phyloP scores from a whole-genome alignment of 2,329 filamentous ascomycete genomes.

The Fusarium tuaranense region DNA sequence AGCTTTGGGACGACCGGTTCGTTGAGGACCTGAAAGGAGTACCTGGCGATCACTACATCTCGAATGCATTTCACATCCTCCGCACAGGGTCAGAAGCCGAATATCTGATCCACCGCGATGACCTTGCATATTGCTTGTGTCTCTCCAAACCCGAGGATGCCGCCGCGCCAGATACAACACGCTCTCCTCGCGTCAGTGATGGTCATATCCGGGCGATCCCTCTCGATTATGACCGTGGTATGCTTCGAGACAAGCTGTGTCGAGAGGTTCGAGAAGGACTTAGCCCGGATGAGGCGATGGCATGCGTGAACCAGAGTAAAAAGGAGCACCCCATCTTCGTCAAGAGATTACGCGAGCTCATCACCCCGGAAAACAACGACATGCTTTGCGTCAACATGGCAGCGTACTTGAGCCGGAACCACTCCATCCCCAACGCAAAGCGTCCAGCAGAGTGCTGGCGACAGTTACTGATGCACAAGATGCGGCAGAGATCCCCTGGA shows the following conservation, averaged over 20 bases:
- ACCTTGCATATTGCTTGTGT: conserved; percentile 13
- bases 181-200: not conserved
- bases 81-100: not conserved
- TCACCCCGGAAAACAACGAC: conserved; percentile 4
- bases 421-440: not conserved
- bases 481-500: conserved; percentile 9
- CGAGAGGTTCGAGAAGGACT: conserved; percentile 9
- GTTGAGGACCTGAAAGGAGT: conserved; percentile 8
- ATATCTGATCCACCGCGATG: conserved; percentile 1
- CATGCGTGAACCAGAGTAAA: conserved; percentile 21
- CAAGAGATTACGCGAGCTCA: conserved; percentile 6
- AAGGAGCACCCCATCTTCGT: conserved; percentile 18
- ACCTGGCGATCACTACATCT: conserved; percentile 11
- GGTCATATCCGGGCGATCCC: conserved; percentile 1
- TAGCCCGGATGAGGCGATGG: conserved; percentile 2
- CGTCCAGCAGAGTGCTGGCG: conserved; percentile 22
- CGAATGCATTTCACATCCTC: conserved; percentile 9
- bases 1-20: conserved; percentile 10
- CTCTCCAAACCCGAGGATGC: not conserved
- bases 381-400: conserved; percentile 23
- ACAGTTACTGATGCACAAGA: conserved; percentile 15
- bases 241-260: conserved; percentile 11
- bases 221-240: conserved; percentile 12
- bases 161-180: not conserved
- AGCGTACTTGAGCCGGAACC: conserved; percentile 3